Base-by-base conservation (phyloP, 2,329 filamentous ascomycete species). In the Aspergillus brasiliensis region DNA sequence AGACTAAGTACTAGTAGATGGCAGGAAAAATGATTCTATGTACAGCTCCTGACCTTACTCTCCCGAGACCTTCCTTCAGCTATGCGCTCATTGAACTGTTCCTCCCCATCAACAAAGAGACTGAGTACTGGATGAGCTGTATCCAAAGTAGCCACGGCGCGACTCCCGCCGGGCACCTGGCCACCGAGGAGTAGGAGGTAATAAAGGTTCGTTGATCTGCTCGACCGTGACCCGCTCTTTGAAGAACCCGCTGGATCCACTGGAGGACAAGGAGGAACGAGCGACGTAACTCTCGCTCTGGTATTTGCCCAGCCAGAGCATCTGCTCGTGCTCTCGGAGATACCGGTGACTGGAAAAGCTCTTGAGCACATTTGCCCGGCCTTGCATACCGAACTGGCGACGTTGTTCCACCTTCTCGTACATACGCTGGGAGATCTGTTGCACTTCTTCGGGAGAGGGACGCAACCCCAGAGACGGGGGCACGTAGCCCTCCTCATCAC, bases 271-370 rank as follows among this genome's bases (percentile, higher is more conserved):
- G 7, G 62, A 57, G 7, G 55, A 57, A 8, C 60, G 55, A n/a
- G 60, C 56, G 8, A 64, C 51, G 17, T 60, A 64, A 42, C 62
- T 64, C 17, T 55, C 60, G 17, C 57, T 60, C 57, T 64, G 62
- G 44, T 62, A 67, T 60, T 77, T 77, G 40, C 74, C 75, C 28
- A 78, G 69, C 82, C 82, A 84, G 49, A 83, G 80, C 80, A 82
- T 83, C 67, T 87, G 84, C 67, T 86, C 84, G 68, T 86, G 84
- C 69, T 86, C 84, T 28, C 85, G 80, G 17, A 87, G 78, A 65
- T 86, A 87, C 0, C 84, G 78, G 44, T 85, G 82, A 2, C 83
- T 83, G 44, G 81, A 81, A 70, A 87, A 87, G 10, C 79, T 82
- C 62, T 83, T 83, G 58, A 84, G 81, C 5, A 87, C 84, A 44